These are phyloP conservation scores for Lentinus polychrous DNA, from an alignment of 1,284 basidiomycete genomes.

Conservation along the genomic window DNA sequence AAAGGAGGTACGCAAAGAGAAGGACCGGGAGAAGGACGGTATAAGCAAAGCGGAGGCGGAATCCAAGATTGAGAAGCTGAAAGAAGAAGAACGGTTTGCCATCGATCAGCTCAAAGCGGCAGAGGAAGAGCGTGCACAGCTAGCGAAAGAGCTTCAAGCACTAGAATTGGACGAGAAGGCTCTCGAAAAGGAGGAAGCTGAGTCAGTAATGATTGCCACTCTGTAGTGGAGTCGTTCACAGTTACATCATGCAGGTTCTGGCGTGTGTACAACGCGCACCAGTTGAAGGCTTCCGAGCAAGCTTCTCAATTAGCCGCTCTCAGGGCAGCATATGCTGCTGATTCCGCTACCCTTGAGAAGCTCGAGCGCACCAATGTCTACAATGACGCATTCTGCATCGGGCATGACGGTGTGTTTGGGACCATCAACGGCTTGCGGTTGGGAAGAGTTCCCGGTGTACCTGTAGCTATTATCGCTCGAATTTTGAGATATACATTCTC, in stretches of 20 bases:
- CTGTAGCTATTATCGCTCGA: constrained; percentile 35
- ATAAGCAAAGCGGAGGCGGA: constrained; percentile 57
- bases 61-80: constrained; percentile 66
- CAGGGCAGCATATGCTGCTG: constrained; percentile 69
- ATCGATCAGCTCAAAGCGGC: constrained; percentile 71
- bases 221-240: not conserved
- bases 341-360: constrained; percentile 73
- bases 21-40: constrained; percentile 57
- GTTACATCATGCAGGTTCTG: constrained; percentile 60
- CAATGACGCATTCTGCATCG: constrained; percentile 98
- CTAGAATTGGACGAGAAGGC: constrained; percentile 73
- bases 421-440: constrained; percentile 95
- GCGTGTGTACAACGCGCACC: constrained; percentile 69
- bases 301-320: constrained; percentile 64
- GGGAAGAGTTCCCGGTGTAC: constrained; percentile 76
- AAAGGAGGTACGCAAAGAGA: constrained; percentile 73
- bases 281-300: constrained; percentile 60
- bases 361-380: constrained; percentile 95
- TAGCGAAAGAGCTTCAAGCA: constrained; percentile 67
- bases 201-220: constrained; percentile 42
- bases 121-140: constrained; percentile 66
- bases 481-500: constrained; percentile 4
- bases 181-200: constrained; percentile 71
- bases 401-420: constrained; percentile 88
- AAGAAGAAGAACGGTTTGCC: constrained; percentile 65